Conservation (phyloP, 306 rosid genomes). For the Ammopiptanthus mongolicus region DNA sequence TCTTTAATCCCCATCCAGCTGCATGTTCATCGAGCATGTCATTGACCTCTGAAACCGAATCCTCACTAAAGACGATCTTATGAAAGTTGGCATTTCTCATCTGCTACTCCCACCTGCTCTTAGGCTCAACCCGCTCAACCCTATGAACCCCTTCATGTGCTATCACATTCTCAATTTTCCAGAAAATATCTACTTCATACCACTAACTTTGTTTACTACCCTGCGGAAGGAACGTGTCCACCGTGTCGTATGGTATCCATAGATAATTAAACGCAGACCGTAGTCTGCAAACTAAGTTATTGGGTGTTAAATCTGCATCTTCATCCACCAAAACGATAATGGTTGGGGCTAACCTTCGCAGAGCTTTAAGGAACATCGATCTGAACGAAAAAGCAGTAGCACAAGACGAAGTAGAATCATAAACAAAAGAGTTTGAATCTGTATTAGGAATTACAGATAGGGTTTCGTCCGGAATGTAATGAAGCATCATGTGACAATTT, state of each 20-base stretch:
- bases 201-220: slow-evolving; percentile 83
- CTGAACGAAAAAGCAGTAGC: no score
- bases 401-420: slow-evolving; percentile 21
- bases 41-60: slow-evolving; percentile 67
- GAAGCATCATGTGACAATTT: slow-evolving; percentile 95
- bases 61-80: slow-evolving; percentile 57
- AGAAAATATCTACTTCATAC: slow-evolving; percentile 75
- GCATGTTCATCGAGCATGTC: slow-evolving; percentile 93
- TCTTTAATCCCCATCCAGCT: slow-evolving; percentile 96
- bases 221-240: slow-evolving; percentile 65
- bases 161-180: slow-evolving; percentile 89
- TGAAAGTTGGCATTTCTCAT: slow-evolving; percentile 59
- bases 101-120: slow-evolving; percentile 62
- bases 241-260: slow-evolving; percentile 90
- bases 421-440: no score
- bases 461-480: slow-evolving; percentile 69
- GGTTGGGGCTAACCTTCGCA: slow-evolving; percentile 67
- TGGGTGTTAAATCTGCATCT: slow-evolving; percentile 77
- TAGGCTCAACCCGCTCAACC: slow-evolving; percentile 62
- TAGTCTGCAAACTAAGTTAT: slow-evolving; percentile 48
- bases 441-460: neutral
- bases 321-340: slow-evolving; percentile 69
- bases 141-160: slow-evolving; percentile 77
- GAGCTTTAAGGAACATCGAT: slow-evolving; percentile 54
- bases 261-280: slow-evolving; percentile 80